Evolutionary conservation across 345 rosid genomes (phyloP).

Genomic region (Salix udensis): DNA sequence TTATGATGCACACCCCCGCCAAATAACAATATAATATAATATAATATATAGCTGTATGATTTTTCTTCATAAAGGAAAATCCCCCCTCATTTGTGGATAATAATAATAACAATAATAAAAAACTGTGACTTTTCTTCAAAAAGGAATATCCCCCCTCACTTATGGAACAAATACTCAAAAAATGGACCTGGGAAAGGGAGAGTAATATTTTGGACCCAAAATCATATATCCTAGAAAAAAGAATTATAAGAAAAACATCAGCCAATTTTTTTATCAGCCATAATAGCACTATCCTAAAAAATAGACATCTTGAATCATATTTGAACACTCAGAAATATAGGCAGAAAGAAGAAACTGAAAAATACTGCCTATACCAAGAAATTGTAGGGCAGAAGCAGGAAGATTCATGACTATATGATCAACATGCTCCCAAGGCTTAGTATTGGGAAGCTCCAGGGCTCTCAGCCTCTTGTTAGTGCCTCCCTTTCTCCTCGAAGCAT

Average conservation of each 20-base stretch:
- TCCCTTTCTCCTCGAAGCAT: constrained; percentile 37
- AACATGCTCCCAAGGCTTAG: constrained; percentile 82
- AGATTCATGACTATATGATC: constrained; percentile 98
- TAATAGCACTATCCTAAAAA: too few relatives aligned
- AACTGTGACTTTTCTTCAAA: background rate
- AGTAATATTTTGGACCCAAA: background rate
- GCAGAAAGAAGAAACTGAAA: background rate
- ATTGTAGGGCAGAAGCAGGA: constrained; percentile 88
- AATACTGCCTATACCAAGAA: constrained; percentile 51
- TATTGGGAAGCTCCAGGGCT: constrained; percentile 41
- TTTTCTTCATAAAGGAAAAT: too few relatives aligned
- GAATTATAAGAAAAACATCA: background rate
- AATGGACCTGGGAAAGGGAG: background rate
- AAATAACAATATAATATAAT: too few relatives aligned
- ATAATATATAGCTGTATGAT: too few relatives aligned
- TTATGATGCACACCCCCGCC: constrained; percentile 1
- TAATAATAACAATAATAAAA: background rate
- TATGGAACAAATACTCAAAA: background rate
- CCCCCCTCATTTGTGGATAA: too few relatives aligned
- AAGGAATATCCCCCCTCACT: background rate
- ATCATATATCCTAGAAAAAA: background rate
- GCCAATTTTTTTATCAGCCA: too few relatives aligned
- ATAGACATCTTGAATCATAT: too few relatives aligned
- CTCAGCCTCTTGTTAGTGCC: constrained; percentile 53
- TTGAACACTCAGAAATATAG: background rate